Evolutionary conservation across 2,329 filamentous ascomycete genomes (phyloP), one percentile per base, ranked within the genome.

Genomic region (Venturia oleaginea): DNA sequence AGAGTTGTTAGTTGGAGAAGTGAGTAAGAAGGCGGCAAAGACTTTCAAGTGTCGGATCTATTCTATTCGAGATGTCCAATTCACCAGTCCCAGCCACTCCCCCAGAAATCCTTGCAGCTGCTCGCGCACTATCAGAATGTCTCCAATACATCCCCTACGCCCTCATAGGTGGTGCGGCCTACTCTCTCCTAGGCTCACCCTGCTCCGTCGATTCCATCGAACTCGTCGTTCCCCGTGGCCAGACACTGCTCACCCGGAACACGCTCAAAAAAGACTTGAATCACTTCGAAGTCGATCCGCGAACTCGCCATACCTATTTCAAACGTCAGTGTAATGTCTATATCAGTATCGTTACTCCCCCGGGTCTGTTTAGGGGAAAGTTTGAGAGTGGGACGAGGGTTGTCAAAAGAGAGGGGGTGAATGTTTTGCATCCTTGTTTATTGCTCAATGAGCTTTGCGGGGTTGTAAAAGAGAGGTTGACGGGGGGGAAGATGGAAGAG

Each of bases 291-390:
- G 51, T 55, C 24, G 51, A 55, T 34, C 51, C 51, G 6, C 13
- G 51, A 34, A 55, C 51, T 55, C 51, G 51, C 15, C 51, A 55
- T 55, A 55, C 51, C 51, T 13, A 34, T 34, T 55, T 34, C 51
- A 55, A n/a, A 55, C 15, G 51, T 11, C 27, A 15, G 27, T 55
- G 30, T 13, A 34, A 55, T 55, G 30, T 55, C 30, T 27, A 55
- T 13, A 55, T 55, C 15, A 34, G 51, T 34, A 55, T 55, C 27
- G 13, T 32, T 34, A 30, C 51, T 5, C 51, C 51, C 1, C 51
- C 51, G 15, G 51, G 51, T 19, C 51, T 55, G 17, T 55, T 55
- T n/a, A 55, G 30, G 19, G 51, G 51, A 15, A 55, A 22, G 4
- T 55, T 55, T 27, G 51, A 55, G 30, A 19, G 15, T 15, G 30